Evolutionary conservation across 257 asterid genomes (phyloP).

Genomic region (Primulina tabacum): DNA sequence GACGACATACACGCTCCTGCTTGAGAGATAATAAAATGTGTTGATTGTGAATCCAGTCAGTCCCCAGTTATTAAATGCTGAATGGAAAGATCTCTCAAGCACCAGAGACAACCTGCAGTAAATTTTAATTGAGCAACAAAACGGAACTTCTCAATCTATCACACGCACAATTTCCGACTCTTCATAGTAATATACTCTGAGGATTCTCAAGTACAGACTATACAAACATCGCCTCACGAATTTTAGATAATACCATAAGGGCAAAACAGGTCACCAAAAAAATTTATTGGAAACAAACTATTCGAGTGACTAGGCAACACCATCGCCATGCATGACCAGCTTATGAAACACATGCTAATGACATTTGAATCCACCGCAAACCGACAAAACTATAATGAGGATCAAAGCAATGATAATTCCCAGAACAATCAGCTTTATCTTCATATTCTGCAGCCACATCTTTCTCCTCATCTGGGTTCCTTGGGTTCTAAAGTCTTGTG

Average conservation of each 20-base stretch:
- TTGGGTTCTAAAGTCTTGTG: slow-evolving; percentile 82
- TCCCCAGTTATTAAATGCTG: background rate
- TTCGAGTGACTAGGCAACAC: slow-evolving; percentile 24
- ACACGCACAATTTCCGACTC: slow-evolving; percentile 9
- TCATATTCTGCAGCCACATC: slow-evolving; percentile 90
- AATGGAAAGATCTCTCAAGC: background rate
- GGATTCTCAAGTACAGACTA: slow-evolving; percentile 39
- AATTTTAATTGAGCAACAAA: background rate
- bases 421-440: slow-evolving; percentile 78
- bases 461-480: slow-evolving; percentile 83
- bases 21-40: background rate
- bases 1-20: too few species aligned
- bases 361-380: slow-evolving; percentile 67
- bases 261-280: slow-evolving; percentile 25
- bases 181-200: slow-evolving; percentile 31
- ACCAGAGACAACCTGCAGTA: background rate
- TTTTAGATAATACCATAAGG: slow-evolving; percentile 28
- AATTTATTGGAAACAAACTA: slow-evolving; percentile 25
- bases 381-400: slow-evolving; percentile 69
- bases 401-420: slow-evolving; percentile 72
- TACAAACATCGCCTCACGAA: slow-evolving; percentile 50
- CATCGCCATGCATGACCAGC: slow-evolving; percentile 18
- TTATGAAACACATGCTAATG: slow-evolving; percentile 26
- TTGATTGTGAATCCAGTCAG: background rate
- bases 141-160: background rate